phyloP scores from a whole-genome alignment of 768 basidiomycete species.

The Lactifluus piperatus region DNA sequence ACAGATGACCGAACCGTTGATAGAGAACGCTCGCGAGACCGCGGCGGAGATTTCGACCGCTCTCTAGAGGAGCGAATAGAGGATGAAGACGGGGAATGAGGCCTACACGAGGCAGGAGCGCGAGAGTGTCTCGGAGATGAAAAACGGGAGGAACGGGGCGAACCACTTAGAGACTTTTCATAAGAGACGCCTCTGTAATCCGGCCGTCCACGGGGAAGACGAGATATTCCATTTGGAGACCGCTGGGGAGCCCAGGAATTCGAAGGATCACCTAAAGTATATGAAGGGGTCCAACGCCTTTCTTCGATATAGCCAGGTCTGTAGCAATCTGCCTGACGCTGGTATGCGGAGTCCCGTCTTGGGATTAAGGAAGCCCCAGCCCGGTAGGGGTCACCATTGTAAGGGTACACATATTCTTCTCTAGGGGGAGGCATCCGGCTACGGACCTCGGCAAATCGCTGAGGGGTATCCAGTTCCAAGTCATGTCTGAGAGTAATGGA shows the following conservation, averaged over 20 bases:
- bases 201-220: slow-evolving; percentile 11
- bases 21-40: slow-evolving; percentile 23
- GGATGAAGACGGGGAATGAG: slow-evolving; percentile 23
- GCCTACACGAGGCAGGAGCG: slow-evolving; percentile 3
- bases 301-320: slow-evolving; percentile 37
- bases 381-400: slow-evolving; percentile 47
- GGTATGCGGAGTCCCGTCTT: slow-evolving; percentile 33
- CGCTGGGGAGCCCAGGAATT: slow-evolving; percentile 7
- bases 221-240: slow-evolving; percentile 8
- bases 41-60: slow-evolving; percentile 28
- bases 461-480: slow-evolving; percentile 7
- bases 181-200: slow-evolving; percentile 14
- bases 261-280: slow-evolving; percentile 26
- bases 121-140: slow-evolving; percentile 21
- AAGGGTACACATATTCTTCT: slow-evolving; percentile 29
- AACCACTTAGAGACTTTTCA: slow-evolving; percentile 13
- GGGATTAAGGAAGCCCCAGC: slow-evolving; percentile 27
- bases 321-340: slow-evolving; percentile 39
- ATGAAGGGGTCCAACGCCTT: slow-evolving; percentile 26
- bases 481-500: slow-evolving; percentile 5
- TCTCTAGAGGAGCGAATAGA: slow-evolving; percentile 28
- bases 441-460: slow-evolving; percentile 14
- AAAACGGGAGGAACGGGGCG: slow-evolving; percentile 14
- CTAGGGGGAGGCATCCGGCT: slow-evolving; percentile 15
- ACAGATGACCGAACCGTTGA: slow-evolving; percentile 49